Conservation (phyloP, 805 yeast genomes). For the Ogataea pilisensis region DNA sequence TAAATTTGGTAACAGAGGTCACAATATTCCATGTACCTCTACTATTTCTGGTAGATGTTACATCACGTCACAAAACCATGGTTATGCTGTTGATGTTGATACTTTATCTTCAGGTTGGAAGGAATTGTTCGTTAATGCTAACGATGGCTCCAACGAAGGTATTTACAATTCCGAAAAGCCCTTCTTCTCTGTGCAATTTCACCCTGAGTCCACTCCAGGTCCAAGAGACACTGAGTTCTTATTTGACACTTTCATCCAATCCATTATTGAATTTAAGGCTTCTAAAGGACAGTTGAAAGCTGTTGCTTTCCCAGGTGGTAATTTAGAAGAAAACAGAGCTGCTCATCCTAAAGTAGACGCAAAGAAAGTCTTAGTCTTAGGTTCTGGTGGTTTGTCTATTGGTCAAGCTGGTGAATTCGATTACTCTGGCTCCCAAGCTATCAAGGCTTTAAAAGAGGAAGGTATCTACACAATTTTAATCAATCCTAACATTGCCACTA, state of each 20-base stretch:
- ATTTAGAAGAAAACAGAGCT: conserved; percentile 64
- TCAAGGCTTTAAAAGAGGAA: conserved; percentile 90
- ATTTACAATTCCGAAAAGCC: conserved; percentile 86
- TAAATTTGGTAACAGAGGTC: conserved; percentile 99
- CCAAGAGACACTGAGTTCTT: conserved; percentile 98
- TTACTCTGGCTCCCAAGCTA: conserved; percentile 96
- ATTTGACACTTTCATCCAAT: conserved; percentile 85
- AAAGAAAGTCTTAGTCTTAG: conserved; percentile 82
- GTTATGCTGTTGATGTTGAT: conserved; percentile 87
- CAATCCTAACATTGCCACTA: conserved; percentile 95
- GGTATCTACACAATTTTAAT: conserved; percentile 79
- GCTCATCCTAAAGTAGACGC: conserved; percentile 85
- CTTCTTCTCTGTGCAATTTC: conserved; percentile 96
- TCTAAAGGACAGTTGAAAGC: conserved; percentile 58
- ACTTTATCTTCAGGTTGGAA: conserved; percentile 82
- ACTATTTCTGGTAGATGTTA: conserved; percentile 88
- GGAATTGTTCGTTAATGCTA: conserved; percentile 91
- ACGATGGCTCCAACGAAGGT: conserved; percentile 98
- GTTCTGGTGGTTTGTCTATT: conserved; percentile 95
- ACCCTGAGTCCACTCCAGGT: conserved; percentile 99
- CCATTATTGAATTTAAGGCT: conserved; percentile 64
- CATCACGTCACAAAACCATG: conserved; percentile 98
- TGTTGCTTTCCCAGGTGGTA: conserved; percentile 90
- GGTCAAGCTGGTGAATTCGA: conserved; percentile 99
- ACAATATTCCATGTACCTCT: conserved; percentile 91